A percentile compares a stretch with the other conserved stretches of the same genome.
Conservation (phyloP, 164 flowering plant genomes). For the Stephania yunnanensis region DNA sequence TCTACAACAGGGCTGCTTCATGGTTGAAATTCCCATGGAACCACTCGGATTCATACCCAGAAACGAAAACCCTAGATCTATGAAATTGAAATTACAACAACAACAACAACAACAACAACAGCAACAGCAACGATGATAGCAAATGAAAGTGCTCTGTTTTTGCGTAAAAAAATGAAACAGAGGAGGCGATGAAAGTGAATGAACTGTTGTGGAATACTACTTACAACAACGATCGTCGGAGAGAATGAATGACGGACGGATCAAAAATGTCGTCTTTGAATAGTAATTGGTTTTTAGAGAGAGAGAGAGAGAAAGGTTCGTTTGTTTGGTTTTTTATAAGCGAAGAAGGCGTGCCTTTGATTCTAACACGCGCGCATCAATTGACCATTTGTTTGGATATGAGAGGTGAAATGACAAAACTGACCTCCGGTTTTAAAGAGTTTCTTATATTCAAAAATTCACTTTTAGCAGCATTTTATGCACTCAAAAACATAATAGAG, state of each 20-base stretch:
- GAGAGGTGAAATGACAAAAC: not conserved
- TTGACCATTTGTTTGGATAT: not conserved
- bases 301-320: too few relatives aligned
- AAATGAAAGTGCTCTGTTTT: conserved; percentile 17
- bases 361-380: not conserved
- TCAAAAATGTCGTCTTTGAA: not conserved
- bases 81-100: not conserved
- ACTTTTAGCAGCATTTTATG: too few relatives aligned
- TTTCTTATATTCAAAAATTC: too few relatives aligned
- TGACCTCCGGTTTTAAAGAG: not conserved
- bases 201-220: not conserved
- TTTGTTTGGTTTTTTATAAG: too few relatives aligned
- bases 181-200: not conserved
- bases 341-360: too few relatives aligned
- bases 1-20: conserved; percentile 72
- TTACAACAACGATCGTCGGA: not conserved
- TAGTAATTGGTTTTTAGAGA: too few relatives aligned
- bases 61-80: not conserved
- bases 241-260: too few relatives aligned
- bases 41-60: conserved; percentile 33
- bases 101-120: not conserved
- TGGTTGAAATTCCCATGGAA: conserved; percentile 45
- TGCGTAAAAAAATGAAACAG: not conserved
- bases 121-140: not conserved
- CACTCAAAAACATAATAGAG: too few relatives aligned